Percentiles rank a stretch among this genome's conserved stretches.
Evolutionary conservation across 1,284 basidiomycete genomes (phyloP).

Genomic region (Pascua guehoae): DNA sequence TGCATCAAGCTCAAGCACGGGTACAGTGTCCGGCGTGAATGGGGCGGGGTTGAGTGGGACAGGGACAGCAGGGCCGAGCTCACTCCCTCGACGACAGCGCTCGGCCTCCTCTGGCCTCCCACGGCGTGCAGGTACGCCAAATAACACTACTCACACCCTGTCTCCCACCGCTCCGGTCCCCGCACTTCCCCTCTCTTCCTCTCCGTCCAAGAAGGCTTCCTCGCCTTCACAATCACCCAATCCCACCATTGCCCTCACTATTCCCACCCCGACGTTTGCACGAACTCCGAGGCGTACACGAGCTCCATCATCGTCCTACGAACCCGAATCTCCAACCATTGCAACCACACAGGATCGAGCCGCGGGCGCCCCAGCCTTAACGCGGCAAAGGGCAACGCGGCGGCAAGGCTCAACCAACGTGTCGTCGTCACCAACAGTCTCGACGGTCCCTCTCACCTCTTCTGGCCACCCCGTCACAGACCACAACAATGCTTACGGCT

Average conservation of each 20-base stretch:
- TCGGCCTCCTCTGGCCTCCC: slow-evolving; percentile 6
- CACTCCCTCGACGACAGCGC: slow-evolving; percentile 9
- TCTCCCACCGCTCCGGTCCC: slow-evolving; percentile 1
- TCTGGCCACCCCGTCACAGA: not conserved
- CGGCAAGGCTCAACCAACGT: too few species aligned
- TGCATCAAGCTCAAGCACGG: too few species aligned
- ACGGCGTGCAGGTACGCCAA: not conserved
- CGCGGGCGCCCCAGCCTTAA: too few species aligned
- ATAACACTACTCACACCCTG: not conserved
- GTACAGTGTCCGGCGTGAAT: too few species aligned
- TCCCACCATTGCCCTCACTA: not conserved
- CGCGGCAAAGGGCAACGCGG: too few species aligned
- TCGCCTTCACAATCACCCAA: not conserved
- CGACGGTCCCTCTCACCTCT: too few species aligned
- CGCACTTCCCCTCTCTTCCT: slow-evolving; percentile 1
- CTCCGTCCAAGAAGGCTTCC: not conserved
- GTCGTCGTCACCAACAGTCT: too few species aligned
- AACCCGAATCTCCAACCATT: too few species aligned
- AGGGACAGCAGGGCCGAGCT: not conserved
- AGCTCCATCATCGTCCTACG: too few species aligned
- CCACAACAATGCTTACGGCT: not conserved
- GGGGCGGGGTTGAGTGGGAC: not conserved
- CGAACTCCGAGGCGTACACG: too few species aligned
- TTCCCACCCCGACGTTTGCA: not conserved
- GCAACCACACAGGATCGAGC: too few species aligned